Base-by-base conservation (phyloP, 305 asterid genomes). In the Fraxinus xanthoxyloides region DNA sequence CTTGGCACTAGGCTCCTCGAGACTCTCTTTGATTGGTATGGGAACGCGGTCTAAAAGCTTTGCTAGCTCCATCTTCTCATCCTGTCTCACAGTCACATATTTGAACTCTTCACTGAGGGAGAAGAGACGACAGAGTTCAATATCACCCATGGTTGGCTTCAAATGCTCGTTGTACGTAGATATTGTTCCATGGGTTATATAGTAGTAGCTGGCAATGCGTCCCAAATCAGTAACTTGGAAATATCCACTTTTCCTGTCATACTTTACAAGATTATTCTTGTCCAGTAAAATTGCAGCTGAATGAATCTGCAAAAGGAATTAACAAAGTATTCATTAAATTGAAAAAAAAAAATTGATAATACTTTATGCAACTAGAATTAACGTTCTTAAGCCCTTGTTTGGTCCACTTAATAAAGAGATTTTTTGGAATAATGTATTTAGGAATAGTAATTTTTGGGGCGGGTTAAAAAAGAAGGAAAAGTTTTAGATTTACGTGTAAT, bases 151-250 rank as follows among this genome's bases (percentile, higher is more conserved):
- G 5, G 98, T 94, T 32, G 97, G 95, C 91, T 94, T 94, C 92
- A 96, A 87, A 82, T 94, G 97, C 89, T 96, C 98, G 78, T 94
- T 94, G 89, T 87, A 96, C 15, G 97, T 94, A 72, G 98, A 86
- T 65, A 96, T 92, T 2, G 98, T 92, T 75, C 98, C 97, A 76
- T 92, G 97, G 15, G 97, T 94, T 48, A 96, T 90, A 69, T 96
- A 94, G 83, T 94, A 96, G 85, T 93, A 93, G 87, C 99, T 96
- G 40, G 98, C 99, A 88, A 96, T 96, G 77, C 98, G 98, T 26
- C 98, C 99, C 92, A 96, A 86, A 87, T 96, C 99, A 4, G 99
- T 93, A 63, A 93, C 98, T 91, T 96, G 99, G 92, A 94, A 96
- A 85, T 92, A 96, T 87, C 98, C 98, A 89, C 98, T 94, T 85